A percentile compares a stretch with the other conserved stretches of the same genome.
Evolutionary conservation across 2,329 filamentous ascomycete species (phyloP).

Genomic region (Talaromyces amestolkiae): DNA sequence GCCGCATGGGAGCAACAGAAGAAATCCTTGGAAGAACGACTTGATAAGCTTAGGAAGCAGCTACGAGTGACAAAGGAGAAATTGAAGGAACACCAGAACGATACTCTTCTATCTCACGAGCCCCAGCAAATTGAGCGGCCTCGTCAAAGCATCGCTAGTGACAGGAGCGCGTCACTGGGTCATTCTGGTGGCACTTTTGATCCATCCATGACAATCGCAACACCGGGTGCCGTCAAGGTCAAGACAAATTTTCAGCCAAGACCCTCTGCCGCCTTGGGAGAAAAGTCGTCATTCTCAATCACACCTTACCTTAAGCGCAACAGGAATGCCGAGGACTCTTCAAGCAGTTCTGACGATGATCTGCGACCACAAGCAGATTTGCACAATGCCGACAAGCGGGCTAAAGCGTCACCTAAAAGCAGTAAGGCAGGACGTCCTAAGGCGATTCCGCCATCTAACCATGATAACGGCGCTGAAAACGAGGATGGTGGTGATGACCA

Average conservation of each 20-base stretch:
- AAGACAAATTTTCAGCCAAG: constrained; percentile 56
- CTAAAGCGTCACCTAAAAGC: not conserved
- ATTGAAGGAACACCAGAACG: constrained; percentile 62
- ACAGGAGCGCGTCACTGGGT: constrained; percentile 42
- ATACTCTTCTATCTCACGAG: constrained; percentile 35
- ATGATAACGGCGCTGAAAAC: not conserved
- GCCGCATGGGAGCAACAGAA: constrained; percentile 62
- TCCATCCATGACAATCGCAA: constrained; percentile 49
- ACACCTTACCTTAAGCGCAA: constrained; percentile 87
- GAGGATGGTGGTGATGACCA: not conserved
- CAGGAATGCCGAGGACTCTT: constrained; percentile 51
- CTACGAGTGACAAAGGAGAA: constrained; percentile 68
- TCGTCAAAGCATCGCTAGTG: constrained; percentile 33
- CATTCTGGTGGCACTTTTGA: constrained; percentile 35
- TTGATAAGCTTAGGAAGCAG: constrained; percentile 68
- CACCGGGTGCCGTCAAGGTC: constrained; percentile 47
- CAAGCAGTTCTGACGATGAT: constrained; percentile 29
- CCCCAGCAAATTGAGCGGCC: constrained; percentile 27
- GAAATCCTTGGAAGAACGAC: constrained; percentile 65
- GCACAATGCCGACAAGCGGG: not conserved
- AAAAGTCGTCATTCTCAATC: constrained; percentile 90
- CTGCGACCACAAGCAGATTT: constrained; percentile 16
- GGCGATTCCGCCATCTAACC: not conserved
- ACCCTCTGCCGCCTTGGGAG: constrained; percentile 64
- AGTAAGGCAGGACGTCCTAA: not conserved